Evolutionary conservation across 192 early-diverging fungal species (phyloP), one percentile per base, ranked within the genome.

Genomic region (Pilaira anomala): DNA sequence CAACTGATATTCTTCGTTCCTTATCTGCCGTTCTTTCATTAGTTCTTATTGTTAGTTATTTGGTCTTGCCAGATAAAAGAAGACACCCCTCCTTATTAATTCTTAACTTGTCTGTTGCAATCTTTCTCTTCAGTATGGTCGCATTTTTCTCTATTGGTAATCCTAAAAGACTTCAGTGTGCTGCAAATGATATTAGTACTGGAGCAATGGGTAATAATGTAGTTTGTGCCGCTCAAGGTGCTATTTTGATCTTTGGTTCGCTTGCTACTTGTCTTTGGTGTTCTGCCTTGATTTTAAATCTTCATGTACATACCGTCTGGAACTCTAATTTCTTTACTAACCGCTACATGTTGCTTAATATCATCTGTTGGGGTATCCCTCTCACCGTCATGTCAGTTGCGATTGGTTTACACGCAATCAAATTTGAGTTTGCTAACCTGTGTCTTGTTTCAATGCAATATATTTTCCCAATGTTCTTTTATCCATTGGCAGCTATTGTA

Each of bases 221-320:
- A 16, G 49, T 73, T 14, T 83, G 82, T 50, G 80, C 76, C 0
- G 66, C 77, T 39, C 82, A 83, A 62, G 81, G 82, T 18, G 79
- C 56, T 0, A 70, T 79, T 7, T 41, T 83, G 2, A 73, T 83
- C 40, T 83, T 81, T 68, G 51, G 73, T 3, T 76, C 80, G 0
- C 28, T 78, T 24, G 64, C 75, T 0, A 79, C 78, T 14, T 50
- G 58, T 19, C 54, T 72, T 0, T 83, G 82, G 82, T 46, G 55
- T 26, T 56, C 70, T 44, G 76, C 79, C 3, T 44, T 76, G 18
- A 68, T 83, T 56, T 67, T 83, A 44, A 74, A 74, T 53, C 25
- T 83, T n/a, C 81, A 83, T 41, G n/a, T 83, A 0, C 78, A 83
- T 50, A 81, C 79, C 3, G 82, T 83, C n/a, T 83, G 82, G 82